Percentiles rank a stretch among this genome's conserved stretches.
These are phyloP conservation scores for Mucor plumbeus DNA, from an alignment of 371 early-diverging fungal species.

Conservation along the genomic window DNA sequence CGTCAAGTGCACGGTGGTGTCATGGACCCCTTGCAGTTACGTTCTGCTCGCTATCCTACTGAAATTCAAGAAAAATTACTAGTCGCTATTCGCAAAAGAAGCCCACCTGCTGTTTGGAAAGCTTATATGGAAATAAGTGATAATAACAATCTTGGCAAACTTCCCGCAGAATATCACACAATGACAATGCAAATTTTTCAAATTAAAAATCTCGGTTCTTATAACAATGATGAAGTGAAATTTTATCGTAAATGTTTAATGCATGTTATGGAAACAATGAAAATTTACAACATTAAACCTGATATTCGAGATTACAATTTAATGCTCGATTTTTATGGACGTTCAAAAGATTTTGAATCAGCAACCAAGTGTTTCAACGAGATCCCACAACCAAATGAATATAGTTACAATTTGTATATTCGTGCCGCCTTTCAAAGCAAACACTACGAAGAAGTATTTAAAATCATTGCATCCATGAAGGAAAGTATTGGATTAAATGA, in stretches of 20 bases:
- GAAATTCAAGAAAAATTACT: slow-evolving; percentile 27
- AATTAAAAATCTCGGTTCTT: slow-evolving; percentile 31
- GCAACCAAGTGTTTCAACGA: slow-evolving; percentile 34
- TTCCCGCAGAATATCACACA: slow-evolving; percentile 39
- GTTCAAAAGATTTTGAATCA: slow-evolving; percentile 35
- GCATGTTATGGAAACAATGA: slow-evolving; percentile 39
- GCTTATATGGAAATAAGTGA: slow-evolving; percentile 37
- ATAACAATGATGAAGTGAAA: slow-evolving; percentile 32
- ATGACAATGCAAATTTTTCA: slow-evolving; percentile 45
- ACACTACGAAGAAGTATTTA: slow-evolving; percentile 33
- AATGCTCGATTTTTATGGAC: slow-evolving; percentile 49
- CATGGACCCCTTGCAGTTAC: slow-evolving; percentile 21
- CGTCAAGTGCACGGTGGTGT: slow-evolving; percentile 13
- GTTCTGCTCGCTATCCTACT: slow-evolving; percentile 6
- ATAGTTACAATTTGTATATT: slow-evolving; percentile 51
- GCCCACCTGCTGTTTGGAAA: slow-evolving; percentile 47
- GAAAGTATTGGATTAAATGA: slow-evolving; percentile 32
- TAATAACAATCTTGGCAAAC: slow-evolving; percentile 21
- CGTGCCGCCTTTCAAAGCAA: slow-evolving; percentile 39
- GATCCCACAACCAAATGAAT: slow-evolving; percentile 24
- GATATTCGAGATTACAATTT: slow-evolving; percentile 54
- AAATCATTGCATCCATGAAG: slow-evolving; percentile 33
- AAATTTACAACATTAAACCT: slow-evolving; percentile 12
- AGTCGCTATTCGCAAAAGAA: slow-evolving; percentile 35
- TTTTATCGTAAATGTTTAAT: slow-evolving; percentile 35